Percentiles rank a stretch among this genome's conserved stretches.
Conservation (phyloP, 805 yeast species). For the Hermanozyma aechmeae region DNA sequence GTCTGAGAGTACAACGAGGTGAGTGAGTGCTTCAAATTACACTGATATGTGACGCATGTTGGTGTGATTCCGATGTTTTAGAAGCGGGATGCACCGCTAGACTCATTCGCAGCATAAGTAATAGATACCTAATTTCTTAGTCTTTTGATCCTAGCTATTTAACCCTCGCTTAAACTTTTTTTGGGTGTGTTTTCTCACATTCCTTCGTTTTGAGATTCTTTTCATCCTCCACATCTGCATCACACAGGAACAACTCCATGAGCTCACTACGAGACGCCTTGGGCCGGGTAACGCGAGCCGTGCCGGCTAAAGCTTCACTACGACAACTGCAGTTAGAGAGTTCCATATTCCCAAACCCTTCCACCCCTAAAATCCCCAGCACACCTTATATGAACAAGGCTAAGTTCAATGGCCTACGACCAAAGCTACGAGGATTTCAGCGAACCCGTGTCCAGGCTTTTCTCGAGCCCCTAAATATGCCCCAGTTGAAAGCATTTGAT, state of each 20-base stretch:
- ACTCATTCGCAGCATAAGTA: background rate
- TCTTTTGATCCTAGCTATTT: background rate
- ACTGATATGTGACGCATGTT: background rate
- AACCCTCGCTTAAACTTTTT: background rate
- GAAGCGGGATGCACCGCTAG: no score
- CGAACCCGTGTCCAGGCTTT: constrained; percentile 20
- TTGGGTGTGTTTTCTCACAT: background rate
- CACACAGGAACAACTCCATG: constrained; percentile 9
- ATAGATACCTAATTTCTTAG: no score
- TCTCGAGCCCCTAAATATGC: constrained; percentile 24
- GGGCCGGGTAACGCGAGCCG: constrained; percentile 22
- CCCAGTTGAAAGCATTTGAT: constrained; percentile 21
- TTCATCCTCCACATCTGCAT: constrained; percentile 1
- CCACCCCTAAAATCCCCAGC: background rate
- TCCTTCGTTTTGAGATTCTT: background rate
- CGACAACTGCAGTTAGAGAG: no score
- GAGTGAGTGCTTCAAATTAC: no score
- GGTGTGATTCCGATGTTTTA: no score
- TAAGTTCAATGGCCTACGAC: constrained; percentile 6
- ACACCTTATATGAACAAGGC: constrained; percentile 1
- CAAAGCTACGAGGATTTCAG: constrained; percentile 10
- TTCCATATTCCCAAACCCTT: no score
- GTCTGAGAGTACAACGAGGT: no score
- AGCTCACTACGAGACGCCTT: constrained; percentile 25
- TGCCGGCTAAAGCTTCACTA: constrained; percentile 16